phyloP scores from a whole-genome alignment of 139 green algal species.

The Auxenochlorella pyrenoidosa region DNA sequence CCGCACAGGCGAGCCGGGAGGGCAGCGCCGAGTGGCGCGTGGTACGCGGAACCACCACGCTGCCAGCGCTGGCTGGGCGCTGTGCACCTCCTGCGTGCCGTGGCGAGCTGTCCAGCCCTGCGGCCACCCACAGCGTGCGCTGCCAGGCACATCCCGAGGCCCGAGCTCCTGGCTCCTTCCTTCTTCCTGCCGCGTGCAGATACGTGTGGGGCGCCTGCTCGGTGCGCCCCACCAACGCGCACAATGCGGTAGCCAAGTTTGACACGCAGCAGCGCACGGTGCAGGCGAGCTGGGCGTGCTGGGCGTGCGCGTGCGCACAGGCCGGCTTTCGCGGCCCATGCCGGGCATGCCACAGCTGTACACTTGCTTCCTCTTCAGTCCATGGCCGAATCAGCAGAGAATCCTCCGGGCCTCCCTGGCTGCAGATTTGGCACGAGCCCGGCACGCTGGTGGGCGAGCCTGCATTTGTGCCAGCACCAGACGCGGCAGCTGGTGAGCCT shows the following conservation, averaged over 20 bases:
- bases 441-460: constrained; percentile 69
- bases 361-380: not conserved
- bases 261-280: constrained; percentile 54
- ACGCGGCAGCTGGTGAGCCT: constrained; percentile 59
- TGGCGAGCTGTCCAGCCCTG: too few relatives aligned
- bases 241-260: constrained; percentile 77
- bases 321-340: too few relatives aligned
- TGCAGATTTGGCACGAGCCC: constrained; percentile 65
- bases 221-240: constrained; percentile 69
- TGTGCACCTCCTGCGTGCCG: not conserved
- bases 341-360: too few relatives aligned
- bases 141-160: too few relatives aligned
- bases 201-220: constrained; percentile 70
- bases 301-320: too few relatives aligned
- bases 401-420: not conserved
- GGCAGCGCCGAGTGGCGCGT: too few relatives aligned
- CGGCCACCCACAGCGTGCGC: not conserved
- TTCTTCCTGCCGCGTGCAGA: not conserved
- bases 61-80: too few relatives aligned
- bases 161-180: too few relatives aligned
- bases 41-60: too few relatives aligned
- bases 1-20: constrained; percentile 27
- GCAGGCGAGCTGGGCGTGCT: not conserved
- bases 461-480: constrained; percentile 69
- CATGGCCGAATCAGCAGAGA: not conserved